Base-by-base conservation (phyloP, 768 basidiomycete species). In the Naganishia randhawae region DNA sequence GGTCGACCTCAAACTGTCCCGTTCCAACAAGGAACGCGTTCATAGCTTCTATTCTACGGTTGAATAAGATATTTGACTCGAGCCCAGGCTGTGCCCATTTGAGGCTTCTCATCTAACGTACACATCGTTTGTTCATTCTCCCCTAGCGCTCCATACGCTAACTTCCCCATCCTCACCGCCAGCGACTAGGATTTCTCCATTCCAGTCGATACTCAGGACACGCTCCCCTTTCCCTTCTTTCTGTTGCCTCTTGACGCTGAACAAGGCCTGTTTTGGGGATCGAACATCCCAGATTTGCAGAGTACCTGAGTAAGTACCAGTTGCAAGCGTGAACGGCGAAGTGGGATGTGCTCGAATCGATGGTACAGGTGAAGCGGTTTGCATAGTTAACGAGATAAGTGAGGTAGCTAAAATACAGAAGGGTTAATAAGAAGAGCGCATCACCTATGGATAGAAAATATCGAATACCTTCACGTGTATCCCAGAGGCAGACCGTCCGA, bases 231-330 rank as follows among this genome's bases (percentile, higher is more conserved):
- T 68, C 11, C 66, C 66, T 73, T 76, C 74, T 25, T 70, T 74
- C 50, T 68, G 74, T 65, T 72, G 71, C 66, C 73, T 71, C 72
- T 70, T 69, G 25, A 83, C 75, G 27, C 76, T 76, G 69, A 82
- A 82, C 32, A 83, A 67, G 2, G 79, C 77, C 64, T 81, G 76
- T 66, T 82, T 82, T 32, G 81, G 81, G 19, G 78, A 79, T 39
- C 83, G 73, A n/a, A 81, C 74, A 71, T 83, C 83, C 81, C 81
- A 83, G 54, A 83, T 80, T 50, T 81, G 78, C 52, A 82, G 71
- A 0, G 74, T 72, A 41, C 80, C 80, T 51, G 80, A 77, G 69
- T 82, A 81, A 0, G 80, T 78, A 3, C 78, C 82, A 11, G 78
- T 76, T 0, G 77, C 75, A 63, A 83, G 74, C 27, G 80, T 79